A percentile compares a stretch with the other conserved stretches of the same genome.
Evolutionary conservation across 2,329 filamentous ascomycete genomes (phyloP).

Genomic region (Cercospora sp.): DNA sequence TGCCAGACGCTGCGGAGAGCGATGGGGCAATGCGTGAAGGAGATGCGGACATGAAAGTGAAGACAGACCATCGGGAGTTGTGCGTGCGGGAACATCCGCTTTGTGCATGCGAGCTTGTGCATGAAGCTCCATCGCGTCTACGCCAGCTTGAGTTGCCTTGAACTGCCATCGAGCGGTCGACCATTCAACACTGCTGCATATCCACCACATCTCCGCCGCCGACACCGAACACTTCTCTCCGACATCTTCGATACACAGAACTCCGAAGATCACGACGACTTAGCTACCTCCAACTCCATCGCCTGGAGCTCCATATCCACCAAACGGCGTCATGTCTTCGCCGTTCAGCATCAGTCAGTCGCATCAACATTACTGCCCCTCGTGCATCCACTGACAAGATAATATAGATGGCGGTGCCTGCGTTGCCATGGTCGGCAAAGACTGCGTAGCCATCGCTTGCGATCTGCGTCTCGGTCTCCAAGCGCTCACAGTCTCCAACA

Average conservation of each 20-base stretch:
- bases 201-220: conserved; percentile 11
- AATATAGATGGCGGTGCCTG: conserved; percentile 78
- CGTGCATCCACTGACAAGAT: conserved; percentile 16
- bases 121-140: conserved; percentile 5
- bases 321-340: conserved; percentile 63
- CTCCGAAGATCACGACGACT: not conserved
- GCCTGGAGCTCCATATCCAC: not conserved
- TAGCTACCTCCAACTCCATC: not conserved
- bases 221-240: not conserved
- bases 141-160: conserved; percentile 20
- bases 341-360: conserved; percentile 91
- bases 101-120: conserved; percentile 14
- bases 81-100: conserved; percentile 16
- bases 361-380: conserved; percentile 13
- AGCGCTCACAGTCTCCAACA: conserved; percentile 95
- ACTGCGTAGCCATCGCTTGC: conserved; percentile 99
- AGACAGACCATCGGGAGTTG: conserved; percentile 13
- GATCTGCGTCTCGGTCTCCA: conserved; percentile 97
- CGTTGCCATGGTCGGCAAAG: conserved; percentile 98
- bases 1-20: conserved; percentile 2
- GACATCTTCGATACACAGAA: not conserved
- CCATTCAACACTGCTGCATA: not conserved
- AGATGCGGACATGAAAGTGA: conserved; percentile 1
- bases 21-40: conserved; percentile 7
- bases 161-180: not conserved